Conservation (phyloP, 495 filamentous ascomycete genomes). For the Tuber borchii region DNA sequence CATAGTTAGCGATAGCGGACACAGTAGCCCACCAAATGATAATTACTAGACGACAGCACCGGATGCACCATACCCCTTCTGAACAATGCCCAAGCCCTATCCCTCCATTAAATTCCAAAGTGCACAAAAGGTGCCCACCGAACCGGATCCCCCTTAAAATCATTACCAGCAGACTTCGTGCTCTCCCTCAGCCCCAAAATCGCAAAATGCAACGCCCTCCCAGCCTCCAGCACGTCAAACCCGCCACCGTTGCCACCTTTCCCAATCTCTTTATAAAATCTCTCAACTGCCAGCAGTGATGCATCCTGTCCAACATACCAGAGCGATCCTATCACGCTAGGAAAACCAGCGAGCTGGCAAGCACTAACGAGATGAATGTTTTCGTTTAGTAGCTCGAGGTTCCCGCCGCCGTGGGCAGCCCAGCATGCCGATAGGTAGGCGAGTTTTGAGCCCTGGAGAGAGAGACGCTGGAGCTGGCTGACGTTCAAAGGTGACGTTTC, state of each 20-base stretch:
- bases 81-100: not conserved
- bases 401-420: constrained; percentile 33
- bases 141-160: not conserved
- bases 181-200: not conserved
- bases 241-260: not conserved
- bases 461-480: constrained; percentile 22
- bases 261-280: not conserved
- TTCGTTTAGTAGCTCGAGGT: constrained; percentile 39
- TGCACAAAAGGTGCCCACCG: not conserved
- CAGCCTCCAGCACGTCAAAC: not conserved
- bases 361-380: constrained; percentile 43
- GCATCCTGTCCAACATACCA: constrained; percentile 38
- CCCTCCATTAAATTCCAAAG: not conserved
- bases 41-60: not conserved
- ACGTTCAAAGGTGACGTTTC: constrained; percentile 26
- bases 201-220: not conserved
- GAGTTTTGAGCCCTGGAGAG: constrained; percentile 14
- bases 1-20: not conserved
- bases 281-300: not conserved
- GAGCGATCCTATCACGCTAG: constrained; percentile 43
- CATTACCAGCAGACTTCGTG: not conserved
- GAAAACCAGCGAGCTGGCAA: constrained; percentile 44
- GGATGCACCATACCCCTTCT: not conserved
- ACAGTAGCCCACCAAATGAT: not conserved
- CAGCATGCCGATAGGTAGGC: constrained; percentile 40